Percentiles rank a stretch among this genome's conserved stretches.
Conservation (phyloP, 768 basidiomycete species). For the Boletus rufocinnamomeus region DNA sequence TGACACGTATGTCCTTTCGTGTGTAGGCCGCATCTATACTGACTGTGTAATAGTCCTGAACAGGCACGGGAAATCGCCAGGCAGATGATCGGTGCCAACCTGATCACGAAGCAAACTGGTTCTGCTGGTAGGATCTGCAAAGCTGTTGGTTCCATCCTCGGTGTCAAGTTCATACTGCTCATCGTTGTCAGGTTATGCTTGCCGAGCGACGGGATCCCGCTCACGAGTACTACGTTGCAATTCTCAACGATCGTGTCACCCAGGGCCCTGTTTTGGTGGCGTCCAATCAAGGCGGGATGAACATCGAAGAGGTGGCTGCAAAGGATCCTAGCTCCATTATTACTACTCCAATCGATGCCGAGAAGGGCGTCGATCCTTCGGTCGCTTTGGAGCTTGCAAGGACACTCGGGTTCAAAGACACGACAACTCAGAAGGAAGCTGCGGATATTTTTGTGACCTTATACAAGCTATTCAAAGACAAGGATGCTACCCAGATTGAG, state of each 20-base stretch:
- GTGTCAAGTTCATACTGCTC: constrained; percentile 9
- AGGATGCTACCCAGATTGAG: constrained; percentile 99
- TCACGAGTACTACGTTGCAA: constrained; percentile 98
- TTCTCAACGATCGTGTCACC: constrained; percentile 90
- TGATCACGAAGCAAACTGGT: constrained; percentile 99
- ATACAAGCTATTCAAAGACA: constrained; percentile 97
- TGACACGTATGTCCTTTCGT: constrained; percentile 56
- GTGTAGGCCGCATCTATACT: constrained; percentile 3
- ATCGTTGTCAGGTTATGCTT: constrained; percentile 82
- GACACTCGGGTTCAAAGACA: constrained; percentile 85
- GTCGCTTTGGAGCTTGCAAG: constrained; percentile 79
- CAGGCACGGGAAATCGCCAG: constrained; percentile 84
- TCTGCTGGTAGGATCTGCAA: constrained; percentile 92
- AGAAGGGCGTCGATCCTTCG: constrained; percentile 72
- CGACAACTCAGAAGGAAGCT: constrained; percentile 74
- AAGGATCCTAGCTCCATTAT: constrained; percentile 95
- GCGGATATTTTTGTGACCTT: constrained; percentile 93
- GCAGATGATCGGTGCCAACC: constrained; percentile 92
- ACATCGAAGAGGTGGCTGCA: constrained; percentile 98
- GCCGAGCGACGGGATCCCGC: constrained; percentile 91
- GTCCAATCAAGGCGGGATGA: constrained; percentile 97
- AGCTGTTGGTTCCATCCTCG: constrained; percentile 57
- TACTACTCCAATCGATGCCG: constrained; percentile 87
- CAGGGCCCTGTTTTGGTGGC: constrained; percentile 92
- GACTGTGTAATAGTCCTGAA: constrained; percentile 57